These are phyloP conservation scores for Spathaspora gorwiae DNA, from an alignment of 805 yeast species.

Conservation along the genomic window DNA sequence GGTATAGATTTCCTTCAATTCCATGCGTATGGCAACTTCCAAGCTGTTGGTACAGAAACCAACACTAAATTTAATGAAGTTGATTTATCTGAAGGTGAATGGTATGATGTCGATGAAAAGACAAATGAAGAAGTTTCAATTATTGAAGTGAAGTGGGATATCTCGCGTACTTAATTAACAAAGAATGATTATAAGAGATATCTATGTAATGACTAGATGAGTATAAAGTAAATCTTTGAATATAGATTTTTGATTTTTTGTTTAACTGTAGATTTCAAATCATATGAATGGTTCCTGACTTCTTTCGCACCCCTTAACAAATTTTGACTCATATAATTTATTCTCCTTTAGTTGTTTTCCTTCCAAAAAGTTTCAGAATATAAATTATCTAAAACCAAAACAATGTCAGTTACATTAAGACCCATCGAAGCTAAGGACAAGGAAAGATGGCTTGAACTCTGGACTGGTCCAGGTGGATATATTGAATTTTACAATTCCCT, in stretches of 20 bases:
- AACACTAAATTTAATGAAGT: conserved; percentile 55
- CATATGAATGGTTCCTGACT: too few species aligned
- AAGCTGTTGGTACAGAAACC: conserved; percentile 50
- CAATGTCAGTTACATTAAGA: conserved; percentile 29
- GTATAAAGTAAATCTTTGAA: too few species aligned
- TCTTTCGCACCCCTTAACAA: too few species aligned
- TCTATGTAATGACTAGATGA: too few species aligned
- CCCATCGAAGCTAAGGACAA: conserved; percentile 41
- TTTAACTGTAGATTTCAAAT: too few species aligned
- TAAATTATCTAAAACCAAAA: too few species aligned
- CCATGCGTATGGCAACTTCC: conserved; percentile 60
- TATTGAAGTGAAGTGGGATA: conserved; percentile 65
- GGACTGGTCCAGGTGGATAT: conserved; percentile 37
- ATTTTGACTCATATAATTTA: too few species aligned
- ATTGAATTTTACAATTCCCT: conserved; percentile 39
- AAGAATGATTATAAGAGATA: too few species aligned
- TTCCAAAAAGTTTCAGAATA: too few species aligned
- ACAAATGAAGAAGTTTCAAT: conserved; percentile 77
- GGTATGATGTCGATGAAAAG: conserved; percentile 93
- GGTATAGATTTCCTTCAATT: conserved; percentile 75
- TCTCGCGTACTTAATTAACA: conserved; percentile 26
- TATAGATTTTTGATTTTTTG: too few species aligned
- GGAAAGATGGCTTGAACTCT: conserved; percentile 41
- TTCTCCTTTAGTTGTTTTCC: too few species aligned
- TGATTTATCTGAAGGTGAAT: conserved; percentile 75